Evolutionary conservation across 2,329 filamentous ascomycete species (phyloP).

Genomic region (Ploettnerulaceae sp.): DNA sequence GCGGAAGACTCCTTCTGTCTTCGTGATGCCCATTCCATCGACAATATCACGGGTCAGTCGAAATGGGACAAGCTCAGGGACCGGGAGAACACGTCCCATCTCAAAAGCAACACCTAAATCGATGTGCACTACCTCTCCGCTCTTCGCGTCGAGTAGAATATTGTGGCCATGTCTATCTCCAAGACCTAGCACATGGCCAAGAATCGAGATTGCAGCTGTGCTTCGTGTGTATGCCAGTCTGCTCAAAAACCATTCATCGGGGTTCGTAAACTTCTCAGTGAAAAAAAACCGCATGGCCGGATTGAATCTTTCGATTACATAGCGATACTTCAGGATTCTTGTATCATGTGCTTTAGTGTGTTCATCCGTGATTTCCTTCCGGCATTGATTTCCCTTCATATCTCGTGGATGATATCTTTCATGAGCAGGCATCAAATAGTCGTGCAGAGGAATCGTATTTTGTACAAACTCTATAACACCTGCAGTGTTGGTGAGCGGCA

Average conservation of each 20-base stretch:
- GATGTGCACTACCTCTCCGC: constrained; percentile 93
- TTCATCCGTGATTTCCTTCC: constrained; percentile 72
- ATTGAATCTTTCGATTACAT: constrained; percentile 75
- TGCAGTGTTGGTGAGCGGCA: constrained; percentile 77
- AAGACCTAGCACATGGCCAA: constrained; percentile 87
- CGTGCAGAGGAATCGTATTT: constrained; percentile 86
- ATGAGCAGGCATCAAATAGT: constrained; percentile 89
- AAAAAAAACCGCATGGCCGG: constrained; percentile 97
- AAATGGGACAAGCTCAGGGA: constrained; percentile 95
- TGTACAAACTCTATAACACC: constrained; percentile 97
- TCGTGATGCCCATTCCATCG: constrained; percentile 93
- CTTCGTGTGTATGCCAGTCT: constrained; percentile 88
- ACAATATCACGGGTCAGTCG: constrained; percentile 89
- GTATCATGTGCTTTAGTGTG: constrained; percentile 65
- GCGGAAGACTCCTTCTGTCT: constrained; percentile 92
- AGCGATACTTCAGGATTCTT: constrained; percentile 70
- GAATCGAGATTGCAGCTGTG: constrained; percentile 90
- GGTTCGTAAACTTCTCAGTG: constrained; percentile 87
- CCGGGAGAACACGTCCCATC: constrained; percentile 86
- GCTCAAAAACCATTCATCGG: constrained; percentile 91
- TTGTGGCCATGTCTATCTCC: constrained; percentile 96
- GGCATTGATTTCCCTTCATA: constrained; percentile 68
- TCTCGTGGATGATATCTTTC: constrained; percentile 81
- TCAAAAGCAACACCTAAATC: constrained; percentile 97
- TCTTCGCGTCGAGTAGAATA: constrained; percentile 84